Conservation (phyloP, 1,284 basidiomycete species). For the Xanthoconium separans region DNA sequence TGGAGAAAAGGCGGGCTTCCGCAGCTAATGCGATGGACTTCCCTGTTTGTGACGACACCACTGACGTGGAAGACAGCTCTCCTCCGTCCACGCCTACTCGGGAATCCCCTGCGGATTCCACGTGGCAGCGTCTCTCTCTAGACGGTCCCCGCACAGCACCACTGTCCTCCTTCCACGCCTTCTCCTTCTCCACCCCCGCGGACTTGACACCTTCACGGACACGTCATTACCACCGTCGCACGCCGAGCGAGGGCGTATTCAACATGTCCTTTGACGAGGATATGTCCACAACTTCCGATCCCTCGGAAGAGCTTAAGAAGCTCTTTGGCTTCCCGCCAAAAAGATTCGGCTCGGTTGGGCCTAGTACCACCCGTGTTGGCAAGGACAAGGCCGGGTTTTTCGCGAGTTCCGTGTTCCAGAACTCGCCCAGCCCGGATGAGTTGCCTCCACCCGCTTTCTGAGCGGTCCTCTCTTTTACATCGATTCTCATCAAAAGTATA, state of each 20-base stretch:
- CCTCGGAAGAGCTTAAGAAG: constrained; percentile 41
- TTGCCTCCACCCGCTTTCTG: constrained; percentile 64
- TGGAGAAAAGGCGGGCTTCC: constrained; percentile 33
- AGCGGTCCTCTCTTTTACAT: constrained; percentile 29
- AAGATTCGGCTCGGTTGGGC: constrained; percentile 32
- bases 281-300: constrained; percentile 41
- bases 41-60: constrained; percentile 69
- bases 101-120: constrained; percentile 21
- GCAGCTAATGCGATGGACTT: constrained; percentile 39
- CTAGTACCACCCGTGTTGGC: constrained; percentile 22
- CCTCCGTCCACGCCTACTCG: constrained; percentile 43
- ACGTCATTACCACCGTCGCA: constrained; percentile 47
- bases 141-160: constrained; percentile 54
- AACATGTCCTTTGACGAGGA: constrained; percentile 70
- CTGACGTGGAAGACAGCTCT: constrained; percentile 42
- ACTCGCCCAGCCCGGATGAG: constrained; percentile 76
- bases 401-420: constrained; percentile 77
- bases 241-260: constrained; percentile 67
- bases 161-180: constrained; percentile 37
- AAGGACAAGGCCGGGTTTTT: constrained; percentile 51
- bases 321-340: constrained; percentile 34
- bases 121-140: constrained; percentile 36
- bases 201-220: constrained; percentile 35
- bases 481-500: constrained; percentile 38
- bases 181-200: constrained; percentile 37